Evolutionary conservation across 441 rosid genomes (phyloP).

Genomic region (Dalechampia spathulata): DNA sequence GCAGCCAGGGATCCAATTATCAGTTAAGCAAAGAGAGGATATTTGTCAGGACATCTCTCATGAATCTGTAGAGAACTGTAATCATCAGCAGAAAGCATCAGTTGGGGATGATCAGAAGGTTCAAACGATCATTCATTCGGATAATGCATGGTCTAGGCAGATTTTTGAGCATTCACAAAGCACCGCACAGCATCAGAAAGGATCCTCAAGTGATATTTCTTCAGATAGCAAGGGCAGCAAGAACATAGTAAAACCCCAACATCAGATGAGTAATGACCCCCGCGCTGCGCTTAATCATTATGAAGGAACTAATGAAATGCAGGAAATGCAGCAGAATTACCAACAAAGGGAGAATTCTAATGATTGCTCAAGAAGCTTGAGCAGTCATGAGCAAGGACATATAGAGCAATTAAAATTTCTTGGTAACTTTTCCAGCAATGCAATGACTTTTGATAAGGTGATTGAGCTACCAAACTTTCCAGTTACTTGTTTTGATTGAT

Average conservation of each 20-base stretch:
- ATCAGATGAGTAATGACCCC: constrained; percentile 2
- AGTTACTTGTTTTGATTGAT: neutral
- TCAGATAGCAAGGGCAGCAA: neutral
- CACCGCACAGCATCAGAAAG: constrained; percentile 1
- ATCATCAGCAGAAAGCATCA: constrained; percentile 9
- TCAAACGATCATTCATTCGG: constrained; percentile 3
- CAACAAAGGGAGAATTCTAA: constrained; percentile 11
- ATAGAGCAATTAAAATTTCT: constrained; percentile 21
- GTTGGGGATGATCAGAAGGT: neutral
- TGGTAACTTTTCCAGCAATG: constrained; percentile 21
- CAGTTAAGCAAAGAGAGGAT: constrained; percentile 9
- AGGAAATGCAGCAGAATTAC: constrained; percentile 5
- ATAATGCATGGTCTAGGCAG: constrained; percentile 9
- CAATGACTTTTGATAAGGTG: constrained; percentile 31
- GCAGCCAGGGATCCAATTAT: constrained; percentile 9
- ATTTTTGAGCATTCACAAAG: constrained; percentile 7
- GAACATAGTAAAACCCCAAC: constrained; percentile 8
- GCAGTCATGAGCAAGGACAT: constrained; percentile 22
- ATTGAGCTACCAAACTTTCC: neutral
- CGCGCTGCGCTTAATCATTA: neutral
- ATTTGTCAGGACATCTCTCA: constrained; percentile 1
- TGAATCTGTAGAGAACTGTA: constrained; percentile 9
- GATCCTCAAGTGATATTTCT: constrained; percentile 1
- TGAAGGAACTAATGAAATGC: constrained; percentile 3
- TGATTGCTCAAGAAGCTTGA: neutral